Conservation (phyloP, 345 rosid genomes). For the Citrus mangshanensis region DNA sequence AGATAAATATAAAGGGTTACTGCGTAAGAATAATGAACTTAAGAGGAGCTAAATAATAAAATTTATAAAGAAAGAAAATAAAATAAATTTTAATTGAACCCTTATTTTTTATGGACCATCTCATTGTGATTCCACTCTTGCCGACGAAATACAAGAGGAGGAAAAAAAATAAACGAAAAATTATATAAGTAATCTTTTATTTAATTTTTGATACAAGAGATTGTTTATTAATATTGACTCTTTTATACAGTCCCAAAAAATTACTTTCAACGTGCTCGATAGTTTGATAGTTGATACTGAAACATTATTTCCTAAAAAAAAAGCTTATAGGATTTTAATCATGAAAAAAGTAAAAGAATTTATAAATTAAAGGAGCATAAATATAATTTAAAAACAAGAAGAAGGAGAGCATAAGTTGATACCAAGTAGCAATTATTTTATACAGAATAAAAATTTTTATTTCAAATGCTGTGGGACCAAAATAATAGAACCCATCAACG, state of each 20-base stretch:
- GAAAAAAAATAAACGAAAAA: no score
- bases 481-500: background rate
- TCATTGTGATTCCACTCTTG: no score
- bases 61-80: no score
- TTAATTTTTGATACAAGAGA: no score
- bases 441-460: background rate
- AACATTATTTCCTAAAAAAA: no score
- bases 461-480: background rate
- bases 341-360: background rate
- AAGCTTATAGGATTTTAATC: no score
- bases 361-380: background rate
- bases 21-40: accelerated
- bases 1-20: no score
- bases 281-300: no score
- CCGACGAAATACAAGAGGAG: background rate
- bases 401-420: background rate
- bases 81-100: no score
- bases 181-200: no score
- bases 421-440: background rate
- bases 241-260: background rate
- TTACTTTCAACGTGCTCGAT: background rate
- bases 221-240: background rate
- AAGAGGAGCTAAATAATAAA: background rate
- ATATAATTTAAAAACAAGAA: background rate
- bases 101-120: no score